These are phyloP conservation scores for Aspergillus incahuasiensis DNA, from an alignment of 495 filamentous ascomycete species.

Conservation along the genomic window DNA sequence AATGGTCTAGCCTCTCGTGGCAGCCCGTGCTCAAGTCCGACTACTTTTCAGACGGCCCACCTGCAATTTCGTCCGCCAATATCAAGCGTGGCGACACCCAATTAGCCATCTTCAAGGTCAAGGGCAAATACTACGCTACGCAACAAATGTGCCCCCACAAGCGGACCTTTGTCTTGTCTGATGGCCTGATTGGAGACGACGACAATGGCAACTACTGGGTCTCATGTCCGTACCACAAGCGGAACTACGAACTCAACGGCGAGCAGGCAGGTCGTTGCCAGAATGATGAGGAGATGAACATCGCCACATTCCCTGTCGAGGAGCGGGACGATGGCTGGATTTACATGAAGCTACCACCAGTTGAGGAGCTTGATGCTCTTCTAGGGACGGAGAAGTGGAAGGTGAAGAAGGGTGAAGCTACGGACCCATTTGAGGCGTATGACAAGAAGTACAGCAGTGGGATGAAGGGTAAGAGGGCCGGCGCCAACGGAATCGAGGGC, in stretches of 20 bases:
- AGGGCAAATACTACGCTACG: slow-evolving; percentile 78
- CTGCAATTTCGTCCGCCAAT: slow-evolving; percentile 62
- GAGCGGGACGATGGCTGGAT: slow-evolving; percentile 76
- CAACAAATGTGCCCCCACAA: slow-evolving; percentile 99
- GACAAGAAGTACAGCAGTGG: slow-evolving; percentile 60
- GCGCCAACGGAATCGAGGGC: slow-evolving; percentile 37
- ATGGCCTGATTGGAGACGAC: slow-evolving; percentile 82
- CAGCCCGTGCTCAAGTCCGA: slow-evolving; percentile 74
- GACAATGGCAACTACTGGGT: slow-evolving; percentile 67
- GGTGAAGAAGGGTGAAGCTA: slow-evolving; percentile 67
- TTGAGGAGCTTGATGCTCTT: slow-evolving; percentile 78
- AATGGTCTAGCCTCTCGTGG: slow-evolving; percentile 76
- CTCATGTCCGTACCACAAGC: slow-evolving; percentile 88
- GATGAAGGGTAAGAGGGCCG: slow-evolving; percentile 54
- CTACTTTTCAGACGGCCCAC: slow-evolving; percentile 65
- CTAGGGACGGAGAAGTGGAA: slow-evolving; percentile 82
- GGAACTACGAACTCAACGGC: slow-evolving; percentile 77
- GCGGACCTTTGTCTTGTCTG: slow-evolving; percentile 82
- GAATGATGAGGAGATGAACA: slow-evolving; percentile 71
- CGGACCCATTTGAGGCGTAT: slow-evolving; percentile 60
- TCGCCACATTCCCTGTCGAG: slow-evolving; percentile 83
- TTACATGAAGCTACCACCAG: slow-evolving; percentile 78
- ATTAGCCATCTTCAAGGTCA: slow-evolving; percentile 83
- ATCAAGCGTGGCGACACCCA: slow-evolving; percentile 91
- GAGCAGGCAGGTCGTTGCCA: slow-evolving; percentile 65